Evolutionary conservation across 345 rosid genomes (phyloP), one percentile per base, ranked within the genome.

Genomic region (Schrenkiella parvula): DNA sequence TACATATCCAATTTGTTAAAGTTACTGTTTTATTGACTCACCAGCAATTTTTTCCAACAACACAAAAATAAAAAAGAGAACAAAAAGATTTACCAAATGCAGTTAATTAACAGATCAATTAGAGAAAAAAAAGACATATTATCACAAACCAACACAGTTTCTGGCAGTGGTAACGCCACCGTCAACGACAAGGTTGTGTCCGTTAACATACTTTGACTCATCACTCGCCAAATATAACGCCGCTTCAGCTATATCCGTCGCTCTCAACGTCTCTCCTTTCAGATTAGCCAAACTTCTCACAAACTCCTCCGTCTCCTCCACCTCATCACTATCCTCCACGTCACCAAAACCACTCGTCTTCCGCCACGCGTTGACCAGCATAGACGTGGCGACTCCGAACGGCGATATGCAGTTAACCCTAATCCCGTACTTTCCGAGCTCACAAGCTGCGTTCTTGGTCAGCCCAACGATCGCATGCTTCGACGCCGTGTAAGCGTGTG

Each of bases 361-460:
- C 28, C 80, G 78, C 91, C 91, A 88, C 1, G 95, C 93, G 43
- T 89, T 76, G 0, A 88, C 77, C 4, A 92, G 84, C 92, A 89
- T 86, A 0, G 84, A 71, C 10, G 98, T 92, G 13, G 96, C 98
- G 51, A 92, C 92, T 8, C 98, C 98, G 19, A 89, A 92, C 0
- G 98, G 98, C 0, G 96, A 89, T 12, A 92, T 88, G 57, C 98
- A 92, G 18, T 92, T 92, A 1, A 86, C 92, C 65, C 96, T 79
- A 50, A 92, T 86, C 65, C 98, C 98, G 41, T 78, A 79, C 47
- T 70, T 78, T 0, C 97, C 93, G 0, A 91, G 79, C 83, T 91
- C 97, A 32, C 93, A 86, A 0, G 96, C 93, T 2, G 90, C 74
- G 79, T 87, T 91, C 78, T 87, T 89, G 1, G 96, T 91, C 8